Evolutionary conservation across 192 early-diverging fungal genomes (phyloP).

Genomic region (Umbelopsis sp.): DNA sequence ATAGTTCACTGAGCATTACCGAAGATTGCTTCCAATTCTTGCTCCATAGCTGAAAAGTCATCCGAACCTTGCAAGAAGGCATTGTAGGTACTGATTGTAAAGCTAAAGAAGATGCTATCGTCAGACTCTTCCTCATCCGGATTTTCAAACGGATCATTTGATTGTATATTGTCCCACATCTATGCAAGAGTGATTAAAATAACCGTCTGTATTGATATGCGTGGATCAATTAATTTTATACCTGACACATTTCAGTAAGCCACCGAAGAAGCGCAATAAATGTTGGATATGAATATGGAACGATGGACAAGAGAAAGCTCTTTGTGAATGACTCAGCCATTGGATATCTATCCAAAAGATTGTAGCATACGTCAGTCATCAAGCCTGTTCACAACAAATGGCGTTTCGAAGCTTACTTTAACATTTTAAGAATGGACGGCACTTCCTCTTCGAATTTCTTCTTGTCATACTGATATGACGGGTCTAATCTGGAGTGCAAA

Average conservation of each 20-base stretch:
- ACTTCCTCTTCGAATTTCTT: slow-evolving; percentile 77
- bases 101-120: slow-evolving; percentile 17
- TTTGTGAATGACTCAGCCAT: slow-evolving; percentile 56
- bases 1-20: background rate
- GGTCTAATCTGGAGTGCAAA: slow-evolving; percentile 64
- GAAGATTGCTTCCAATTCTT: slow-evolving; percentile 6
- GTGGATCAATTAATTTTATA: slow-evolving; percentile 15
- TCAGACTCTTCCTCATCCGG: slow-evolving; percentile 15
- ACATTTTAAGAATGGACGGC: slow-evolving; percentile 54
- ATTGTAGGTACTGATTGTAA: slow-evolving; percentile 10
- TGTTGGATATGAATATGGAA: slow-evolving; percentile 68
- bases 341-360: slow-evolving; percentile 40
- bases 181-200: background rate
- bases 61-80: slow-evolving; percentile 12
- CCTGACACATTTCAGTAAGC: slow-evolving; percentile 72
- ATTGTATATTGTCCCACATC: slow-evolving; percentile 13
- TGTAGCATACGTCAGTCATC: background rate
- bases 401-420: slow-evolving; percentile 44
- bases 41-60: slow-evolving; percentile 4
- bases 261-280: slow-evolving; percentile 68
- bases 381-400: background rate
- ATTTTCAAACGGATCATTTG: slow-evolving; percentile 7
- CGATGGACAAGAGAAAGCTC: slow-evolving; percentile 62
- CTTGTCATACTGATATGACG: slow-evolving; percentile 48
- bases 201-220: background rate